Evolutionary conservation across 2,329 filamentous ascomycete species (phyloP), one percentile per base, ranked within the genome.

Genomic region (Aspergillus hortae): DNA sequence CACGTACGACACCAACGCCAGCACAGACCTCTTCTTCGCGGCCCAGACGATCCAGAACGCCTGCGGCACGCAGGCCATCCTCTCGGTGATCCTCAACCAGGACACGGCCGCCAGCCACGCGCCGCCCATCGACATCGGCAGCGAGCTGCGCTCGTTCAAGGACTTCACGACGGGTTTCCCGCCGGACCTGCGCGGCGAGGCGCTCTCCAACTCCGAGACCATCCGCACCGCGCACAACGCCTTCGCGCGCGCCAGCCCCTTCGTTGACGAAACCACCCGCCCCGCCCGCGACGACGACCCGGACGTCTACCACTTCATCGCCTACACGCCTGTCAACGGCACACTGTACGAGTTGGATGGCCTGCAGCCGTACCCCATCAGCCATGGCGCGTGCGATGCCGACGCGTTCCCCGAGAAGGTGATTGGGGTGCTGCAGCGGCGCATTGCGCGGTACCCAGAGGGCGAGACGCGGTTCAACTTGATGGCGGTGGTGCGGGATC

Each of bases 11-110:
- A 78, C 84, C 61, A 80, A 78, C 14, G 90, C 90, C 12, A 78
- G 88, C 15, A 85, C 90, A 56, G 80, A 82, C 57, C 80, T 96
- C 63, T 99, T 96, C 80, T 99, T 99, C 74, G 94, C 94, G 4
- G 86, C 87, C 27, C 94, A 99, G 77, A 97, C 92, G 4, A 99
- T 99, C 69, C 92, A 97, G 74, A 99, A 99, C 73, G 94, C 94
- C 6, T 99, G 94, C 75, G 94, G 92, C 42, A 99, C 94, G 14
- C 94, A 99, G 72, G 94, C 94, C 3, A 83, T 99, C 44, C 83
- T 99, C 38, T 94, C 89, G 48, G 89, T 97, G 49, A 81, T 97
- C 30, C 78, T 99, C 60, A 99, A 99, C 77, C 88, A 95, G 71
- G 79, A 75, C 32, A 57, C 68, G 60, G 60, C 3, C 51, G 40